A percentile compares a stretch with the other conserved stretches of the same genome.
phyloP scores from a whole-genome alignment of 495 filamentous ascomycete species.

The Aspergillus mulundensis region DNA sequence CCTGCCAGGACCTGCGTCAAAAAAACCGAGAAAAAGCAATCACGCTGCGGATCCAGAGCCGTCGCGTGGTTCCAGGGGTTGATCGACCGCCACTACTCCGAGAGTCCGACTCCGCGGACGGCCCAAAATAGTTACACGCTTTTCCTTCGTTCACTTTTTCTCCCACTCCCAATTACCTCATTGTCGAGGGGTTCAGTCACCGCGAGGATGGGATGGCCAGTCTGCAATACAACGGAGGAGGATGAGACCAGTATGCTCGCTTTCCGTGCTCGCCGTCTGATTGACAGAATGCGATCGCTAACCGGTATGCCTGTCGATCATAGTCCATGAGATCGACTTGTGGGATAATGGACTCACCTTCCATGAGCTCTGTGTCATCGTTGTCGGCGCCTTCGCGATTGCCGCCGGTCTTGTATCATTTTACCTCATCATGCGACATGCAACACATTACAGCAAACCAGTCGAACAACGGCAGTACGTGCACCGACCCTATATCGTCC shows the following conservation, averaged over 20 bases:
- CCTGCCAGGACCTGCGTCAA: too few relatives aligned
- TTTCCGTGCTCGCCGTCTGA: neutral
- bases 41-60: neutral
- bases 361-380: constrained; percentile 43
- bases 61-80: constrained; percentile 13
- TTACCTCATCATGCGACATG: constrained; percentile 68
- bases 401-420: constrained; percentile 41
- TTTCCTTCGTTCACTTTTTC: constrained; percentile 3
- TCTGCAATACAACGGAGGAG: constrained; percentile 48
- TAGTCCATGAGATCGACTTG: constrained; percentile 39
- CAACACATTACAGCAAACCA: constrained; percentile 77
- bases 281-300: neutral
- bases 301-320: neutral
- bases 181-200: neutral
- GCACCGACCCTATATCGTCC: constrained; percentile 28
- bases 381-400: constrained; percentile 46
- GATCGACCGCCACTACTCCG: constrained; percentile 12
- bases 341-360: constrained; percentile 49
- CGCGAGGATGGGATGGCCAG: constrained; percentile 45
- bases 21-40: constrained; percentile 1
- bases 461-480: constrained; percentile 78
- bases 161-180: neutral
- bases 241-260: constrained; percentile 37
- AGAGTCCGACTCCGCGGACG: neutral
- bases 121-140: constrained; percentile 1